phyloP scores from a whole-genome alignment of 345 rosid species.

The Arabidopsis thaliana region TAIR10.1 NC_003074.8:7221501-7222000 shows the following conservation, averaged over 20 bases:
- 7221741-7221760: conserved; percentile 93
- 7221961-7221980: conserved; percentile 71
- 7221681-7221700: neutral
- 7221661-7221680: neutral
- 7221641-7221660: conserved; percentile 15
- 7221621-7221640: conserved; percentile 41
- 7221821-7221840: neutral
- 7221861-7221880: neutral
- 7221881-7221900: neutral
- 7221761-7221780: conserved; percentile 99
- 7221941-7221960: neutral
- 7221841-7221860: neutral
- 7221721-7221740: conserved; percentile 91
- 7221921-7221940: conserved; percentile 17
- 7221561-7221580: conserved; percentile 84
- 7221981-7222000: conserved; percentile 91
- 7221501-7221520: conserved; percentile 92
- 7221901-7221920: conserved; percentile 9
- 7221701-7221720: conserved; percentile 55
- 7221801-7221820: conserved; percentile 3
- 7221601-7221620: conserved; percentile 88
- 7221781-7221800: conserved; percentile 48
- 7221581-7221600: conserved; percentile 94
- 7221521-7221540: conserved; percentile 96
- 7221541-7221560: conserved; percentile 72